Base-by-base conservation (phyloP, 345 rosid species). In the Zanthoxylum bungeanum region DNA sequence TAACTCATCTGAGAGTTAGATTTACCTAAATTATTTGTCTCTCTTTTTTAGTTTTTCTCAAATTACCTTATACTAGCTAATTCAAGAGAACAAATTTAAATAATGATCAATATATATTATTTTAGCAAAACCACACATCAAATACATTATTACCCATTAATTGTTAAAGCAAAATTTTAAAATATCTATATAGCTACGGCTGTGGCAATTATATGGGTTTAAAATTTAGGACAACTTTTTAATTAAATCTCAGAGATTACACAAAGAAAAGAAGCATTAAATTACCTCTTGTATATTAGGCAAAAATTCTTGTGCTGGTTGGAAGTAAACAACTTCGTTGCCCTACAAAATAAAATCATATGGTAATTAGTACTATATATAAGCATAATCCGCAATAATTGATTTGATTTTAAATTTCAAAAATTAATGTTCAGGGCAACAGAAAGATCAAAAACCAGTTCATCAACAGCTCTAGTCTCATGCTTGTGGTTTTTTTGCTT, bases 271-370 rank as follows among this genome's bases (percentile, higher is more conserved):
- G 19, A 4, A 10, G 10, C 21, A 37, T 22, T n/a, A n/a, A n/a
- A n/a, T n/a, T 59, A 84, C 90, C 85, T 86, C 76, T 70, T 79
- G 79, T 51, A 84, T 72, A 64, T 82, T 61, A 0, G 85, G 87
- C 78, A 82, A 67, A 69, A 77, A 87, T n/a, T 79, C 76, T 56
- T 66, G 62, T 19, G 88, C 91, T 3, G 91, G 91, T 81, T 84
- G 88, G 64, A 84, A 87, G 71, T 30, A 63, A 51, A 68, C 84
- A 17, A 66, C 81, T 67, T 75, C 84, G 31, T 70, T 77, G 25
- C 85, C 82, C 88, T 86, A 42, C 21, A 52, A 60, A 66, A 72
- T 14, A 30, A 60, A 51, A 63, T 27, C 46, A 40, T 10, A 40
- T 40, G 16, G 16, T 40, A 40, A 11, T 40, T 40, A 40, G 19